Base-by-base conservation (phyloP, 352 stramenopile species). In the Phytophthora europaea region DNA sequence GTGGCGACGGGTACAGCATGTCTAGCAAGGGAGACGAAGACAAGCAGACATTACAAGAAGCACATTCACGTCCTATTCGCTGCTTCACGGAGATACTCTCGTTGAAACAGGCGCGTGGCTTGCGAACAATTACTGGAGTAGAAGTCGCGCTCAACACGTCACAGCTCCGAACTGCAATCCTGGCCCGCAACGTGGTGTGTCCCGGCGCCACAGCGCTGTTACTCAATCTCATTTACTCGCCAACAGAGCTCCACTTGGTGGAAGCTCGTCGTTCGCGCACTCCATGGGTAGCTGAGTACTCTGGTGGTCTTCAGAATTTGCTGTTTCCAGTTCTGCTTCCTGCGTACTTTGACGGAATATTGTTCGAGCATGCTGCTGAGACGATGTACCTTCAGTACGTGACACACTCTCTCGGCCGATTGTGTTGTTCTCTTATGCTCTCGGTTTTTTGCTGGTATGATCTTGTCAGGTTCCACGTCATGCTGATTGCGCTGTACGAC, bases 71-170 rank as follows among this genome's bases (percentile, higher is more conserved):
- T 2, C 50, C 43, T 6, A 72, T 85, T 13, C 82, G 84, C 0
- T 88, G 79, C 59, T 92, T 90, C 33, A 58, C 88, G 10, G 80
- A 90, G 60, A 78, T 92, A 10, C 52, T 92, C 15, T 89, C 84
- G 1, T 61, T 78, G 5, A 79, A 82, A 36, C 75, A 76, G 2
- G 84, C 80, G 13, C 82, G 73, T 3, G 82, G 82, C 0, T 40
- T 84, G 38, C 80, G 79, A 8, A 82, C 79, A 3, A 89, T 92
- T 59, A 90, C 84, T 0, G 82, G 84, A 2, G 81, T 84, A 12
- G 84, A 88, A 54, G 76, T 87, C 1, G 75, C 80, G 7, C 67
- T 89, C 40, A 89, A 89, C 48, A 86, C 80, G 4, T 73, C 82
- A 8, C 72, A 75, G 31, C 59, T 89, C 18, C 75, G 80, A 16